Conservation (phyloP, 2,329 filamentous ascomycete species). For the Microsporum canis region DNA sequence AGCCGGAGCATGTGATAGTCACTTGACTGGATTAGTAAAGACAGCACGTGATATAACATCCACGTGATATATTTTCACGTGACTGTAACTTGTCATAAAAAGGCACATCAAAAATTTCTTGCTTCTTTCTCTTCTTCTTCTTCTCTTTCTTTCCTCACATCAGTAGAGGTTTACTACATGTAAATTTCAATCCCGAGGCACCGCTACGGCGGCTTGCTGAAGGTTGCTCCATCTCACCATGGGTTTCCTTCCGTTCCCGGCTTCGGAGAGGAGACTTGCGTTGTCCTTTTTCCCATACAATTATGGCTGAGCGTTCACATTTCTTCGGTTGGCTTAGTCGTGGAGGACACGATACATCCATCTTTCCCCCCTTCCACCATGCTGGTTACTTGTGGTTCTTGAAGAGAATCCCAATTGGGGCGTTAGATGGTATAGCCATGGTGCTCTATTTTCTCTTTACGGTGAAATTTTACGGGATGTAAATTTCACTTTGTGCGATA, state of each 20-base stretch:
- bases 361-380: constrained; percentile 15
- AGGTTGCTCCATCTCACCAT: constrained; percentile 35
- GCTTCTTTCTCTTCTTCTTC: constrained; percentile 18
- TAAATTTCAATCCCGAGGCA: constrained; percentile 39
- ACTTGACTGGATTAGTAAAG: background rate
- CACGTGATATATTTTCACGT: constrained; percentile 16
- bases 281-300: constrained; percentile 36
- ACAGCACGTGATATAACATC: background rate
- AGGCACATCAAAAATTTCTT: constrained; percentile 15
- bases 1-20: background rate
- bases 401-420: background rate
- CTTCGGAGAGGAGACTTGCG: constrained; percentile 33
- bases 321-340: constrained; percentile 35
- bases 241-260: constrained; percentile 42
- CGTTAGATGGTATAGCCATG: background rate
- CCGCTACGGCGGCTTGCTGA: constrained; percentile 39
- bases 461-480: background rate
- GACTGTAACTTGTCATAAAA: constrained; percentile 18
- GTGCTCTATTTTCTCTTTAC: no score
- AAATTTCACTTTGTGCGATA: background rate
- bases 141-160: constrained; percentile 36
- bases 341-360: constrained; percentile 38
- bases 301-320: constrained; percentile 35
- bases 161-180: constrained; percentile 43
- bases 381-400: constrained; percentile 3